Conservation (phyloP, 805 yeast genomes). For the Metschnikowia cerradonensis region DNA sequence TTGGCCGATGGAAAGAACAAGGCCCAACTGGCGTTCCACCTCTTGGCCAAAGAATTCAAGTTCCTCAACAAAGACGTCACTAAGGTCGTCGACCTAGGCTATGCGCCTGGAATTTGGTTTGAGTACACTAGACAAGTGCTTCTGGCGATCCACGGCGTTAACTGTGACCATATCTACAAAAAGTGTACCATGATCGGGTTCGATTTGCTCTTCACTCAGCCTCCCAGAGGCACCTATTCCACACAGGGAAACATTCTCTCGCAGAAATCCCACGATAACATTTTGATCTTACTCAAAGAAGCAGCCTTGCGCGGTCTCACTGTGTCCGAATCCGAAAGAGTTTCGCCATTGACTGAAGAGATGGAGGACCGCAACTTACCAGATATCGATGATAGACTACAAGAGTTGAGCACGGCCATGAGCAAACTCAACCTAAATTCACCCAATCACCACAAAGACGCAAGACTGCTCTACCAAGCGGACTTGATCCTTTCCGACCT, state of each 20-base stretch:
- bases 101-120: slow-evolving; percentile 42
- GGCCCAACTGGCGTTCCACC: slow-evolving; percentile 24
- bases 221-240: slow-evolving; percentile 75
- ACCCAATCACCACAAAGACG: neutral
- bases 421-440: neutral
- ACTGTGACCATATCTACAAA: slow-evolving; percentile 23
- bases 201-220: slow-evolving; percentile 68
- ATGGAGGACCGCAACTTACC: slow-evolving; percentile 17
- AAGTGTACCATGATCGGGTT: slow-evolving; percentile 37
- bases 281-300: slow-evolving; percentile 12
- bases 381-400: slow-evolving; percentile 20
- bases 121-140: slow-evolving; percentile 26
- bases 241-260: slow-evolving; percentile 88
- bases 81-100: slow-evolving; percentile 38
- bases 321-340: slow-evolving; percentile 4
- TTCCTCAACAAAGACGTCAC: slow-evolving; percentile 25
- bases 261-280: slow-evolving; percentile 12
- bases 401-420: slow-evolving; percentile 11
- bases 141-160: slow-evolving; percentile 27
- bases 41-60: slow-evolving; percentile 26
- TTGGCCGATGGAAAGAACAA: slow-evolving; percentile 22
- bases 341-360: slow-evolving; percentile 29
- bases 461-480: slow-evolving; percentile 22
- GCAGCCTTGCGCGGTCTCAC: slow-evolving; percentile 5
- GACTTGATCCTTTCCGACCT: slow-evolving; percentile 38